Percentiles rank a stretch among this genome's conserved stretches.
These are phyloP conservation scores for Saturnispora serradocipensis DNA, from an alignment of 805 yeast genomes.

Conservation along the genomic window DNA sequence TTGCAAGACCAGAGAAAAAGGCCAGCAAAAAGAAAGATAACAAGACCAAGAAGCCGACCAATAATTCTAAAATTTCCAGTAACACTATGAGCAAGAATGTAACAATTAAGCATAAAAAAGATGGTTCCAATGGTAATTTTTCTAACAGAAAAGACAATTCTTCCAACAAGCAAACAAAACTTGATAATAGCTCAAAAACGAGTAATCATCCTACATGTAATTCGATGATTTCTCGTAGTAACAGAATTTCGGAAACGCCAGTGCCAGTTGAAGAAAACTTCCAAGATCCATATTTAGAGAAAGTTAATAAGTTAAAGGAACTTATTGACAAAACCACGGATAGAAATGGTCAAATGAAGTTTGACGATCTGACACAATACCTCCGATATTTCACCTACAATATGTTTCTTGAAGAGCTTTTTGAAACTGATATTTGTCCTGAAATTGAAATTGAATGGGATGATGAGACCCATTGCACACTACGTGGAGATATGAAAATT, in stretches of 20 bases:
- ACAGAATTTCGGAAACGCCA: neutral
- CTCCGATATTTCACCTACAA: conserved; percentile 52
- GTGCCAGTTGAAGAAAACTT: neutral
- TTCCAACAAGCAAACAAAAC: neutral
- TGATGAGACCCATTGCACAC: conserved; percentile 29
- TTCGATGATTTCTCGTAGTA: neutral
- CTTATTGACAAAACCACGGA: conserved; percentile 18
- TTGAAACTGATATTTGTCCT: conserved; percentile 36
- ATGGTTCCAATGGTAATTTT: neutral
- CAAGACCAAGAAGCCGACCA: neutral
- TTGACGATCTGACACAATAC: conserved; percentile 42
- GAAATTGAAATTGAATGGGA: conserved; percentile 34
- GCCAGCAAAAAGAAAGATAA: neutral
- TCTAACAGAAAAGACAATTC: neutral
- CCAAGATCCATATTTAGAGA: neutral
- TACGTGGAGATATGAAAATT: conserved; percentile 35
- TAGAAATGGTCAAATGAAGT: conserved; percentile 21
- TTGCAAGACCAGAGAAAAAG: neutral
- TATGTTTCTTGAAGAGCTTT: conserved; percentile 52
- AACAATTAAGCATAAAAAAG: neutral
- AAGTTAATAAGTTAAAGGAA: conserved; percentile 13
- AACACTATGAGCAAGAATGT: neutral
- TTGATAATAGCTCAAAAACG: neutral
- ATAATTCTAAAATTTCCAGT: neutral
- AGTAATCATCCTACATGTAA: neutral